phyloP scores from a whole-genome alignment of 371 early-diverging fungal species.

The Mortierella sp. region DNA sequence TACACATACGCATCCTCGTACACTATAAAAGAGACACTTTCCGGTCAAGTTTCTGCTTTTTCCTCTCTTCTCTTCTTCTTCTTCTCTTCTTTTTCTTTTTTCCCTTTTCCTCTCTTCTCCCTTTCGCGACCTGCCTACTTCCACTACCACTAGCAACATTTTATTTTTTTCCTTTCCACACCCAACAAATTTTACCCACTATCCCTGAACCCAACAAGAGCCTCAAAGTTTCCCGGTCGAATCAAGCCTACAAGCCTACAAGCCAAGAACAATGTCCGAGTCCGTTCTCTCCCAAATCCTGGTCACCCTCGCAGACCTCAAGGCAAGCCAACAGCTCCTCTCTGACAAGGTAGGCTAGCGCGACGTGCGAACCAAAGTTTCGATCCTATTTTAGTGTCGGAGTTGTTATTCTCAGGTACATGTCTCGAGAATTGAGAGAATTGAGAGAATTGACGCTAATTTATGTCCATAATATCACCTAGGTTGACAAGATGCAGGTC shows the following conservation, averaged over 20 bases:
- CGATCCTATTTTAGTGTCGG: background rate
- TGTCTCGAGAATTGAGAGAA: slow-evolving; percentile 2
- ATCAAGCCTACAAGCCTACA: background rate
- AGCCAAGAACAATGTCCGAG: slow-evolving; percentile 40
- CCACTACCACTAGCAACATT: slow-evolving; percentile 5
- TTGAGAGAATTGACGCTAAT: background rate
- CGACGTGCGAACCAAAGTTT: too few species aligned
- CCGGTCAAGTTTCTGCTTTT: slow-evolving; percentile 10
- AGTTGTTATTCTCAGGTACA: background rate
- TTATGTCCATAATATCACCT: background rate
- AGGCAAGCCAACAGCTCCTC: slow-evolving; percentile 44
- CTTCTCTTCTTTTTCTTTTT: slow-evolving; percentile 18
- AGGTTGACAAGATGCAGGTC: slow-evolving; percentile 55
- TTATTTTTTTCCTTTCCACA: background rate
- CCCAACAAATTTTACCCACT: background rate
- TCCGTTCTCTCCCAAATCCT: slow-evolving; percentile 51
- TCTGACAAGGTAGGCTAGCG: slow-evolving; percentile 43
- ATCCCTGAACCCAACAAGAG: slow-evolving; percentile 1
- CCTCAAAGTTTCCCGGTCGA: background rate
- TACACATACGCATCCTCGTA: background rate
- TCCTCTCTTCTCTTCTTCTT: slow-evolving; percentile 17
- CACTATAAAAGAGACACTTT: slow-evolving; percentile 35
- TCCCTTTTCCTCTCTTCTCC: slow-evolving; percentile 21
- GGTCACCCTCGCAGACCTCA: slow-evolving; percentile 49
- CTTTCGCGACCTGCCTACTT: slow-evolving; percentile 29